A percentile compares a stretch with the other conserved stretches of the same genome.
These are phyloP conservation scores for Boletellus ananas DNA, from an alignment of 768 basidiomycete species.

Conservation along the genomic window DNA sequence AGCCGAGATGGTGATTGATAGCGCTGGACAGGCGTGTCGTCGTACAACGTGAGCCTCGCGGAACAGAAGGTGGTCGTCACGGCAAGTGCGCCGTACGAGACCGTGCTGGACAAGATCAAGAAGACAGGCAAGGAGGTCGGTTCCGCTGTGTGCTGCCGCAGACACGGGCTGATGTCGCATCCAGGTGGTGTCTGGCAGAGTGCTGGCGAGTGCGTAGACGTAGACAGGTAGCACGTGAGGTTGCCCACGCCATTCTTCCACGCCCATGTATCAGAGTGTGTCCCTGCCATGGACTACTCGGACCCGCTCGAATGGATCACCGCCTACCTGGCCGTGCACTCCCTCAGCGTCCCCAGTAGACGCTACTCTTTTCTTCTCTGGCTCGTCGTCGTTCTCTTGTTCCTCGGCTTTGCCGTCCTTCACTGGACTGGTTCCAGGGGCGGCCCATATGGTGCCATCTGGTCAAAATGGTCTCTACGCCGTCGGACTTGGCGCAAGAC, in stretches of 20 bases:
- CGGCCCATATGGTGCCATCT: slow-evolving; percentile 47
- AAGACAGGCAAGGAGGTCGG: slow-evolving; percentile 90
- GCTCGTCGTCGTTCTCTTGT: slow-evolving; percentile 45
- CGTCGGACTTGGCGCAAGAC: slow-evolving; percentile 56
- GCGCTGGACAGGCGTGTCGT: slow-evolving; percentile 18
- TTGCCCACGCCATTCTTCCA: too few relatives aligned
- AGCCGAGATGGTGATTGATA: background rate
- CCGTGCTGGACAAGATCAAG: slow-evolving; percentile 67
- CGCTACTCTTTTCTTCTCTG: slow-evolving; percentile 59
- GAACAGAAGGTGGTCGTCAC: slow-evolving; percentile 72
- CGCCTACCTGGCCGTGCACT: slow-evolving; percentile 56
- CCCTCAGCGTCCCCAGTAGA: slow-evolving; percentile 47
- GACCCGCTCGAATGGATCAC: slow-evolving; percentile 51
- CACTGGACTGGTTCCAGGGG: slow-evolving; percentile 42
- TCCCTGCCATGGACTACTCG: slow-evolving; percentile 33
- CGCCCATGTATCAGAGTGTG: background rate
- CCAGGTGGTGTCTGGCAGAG: slow-evolving; percentile 47
- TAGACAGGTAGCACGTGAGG: too few relatives aligned
- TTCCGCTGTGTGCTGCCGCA: background rate
- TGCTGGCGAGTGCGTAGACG: slow-evolving; percentile 21
- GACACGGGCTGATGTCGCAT: background rate
- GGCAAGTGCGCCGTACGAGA: slow-evolving; percentile 57
- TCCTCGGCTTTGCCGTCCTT: slow-evolving; percentile 38
- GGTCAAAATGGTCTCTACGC: slow-evolving; percentile 57
- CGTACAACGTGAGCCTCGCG: slow-evolving; percentile 59